phyloP scores from a whole-genome alignment of 2,329 filamentous ascomycete species.

The Diaporthe sp. region DNA sequence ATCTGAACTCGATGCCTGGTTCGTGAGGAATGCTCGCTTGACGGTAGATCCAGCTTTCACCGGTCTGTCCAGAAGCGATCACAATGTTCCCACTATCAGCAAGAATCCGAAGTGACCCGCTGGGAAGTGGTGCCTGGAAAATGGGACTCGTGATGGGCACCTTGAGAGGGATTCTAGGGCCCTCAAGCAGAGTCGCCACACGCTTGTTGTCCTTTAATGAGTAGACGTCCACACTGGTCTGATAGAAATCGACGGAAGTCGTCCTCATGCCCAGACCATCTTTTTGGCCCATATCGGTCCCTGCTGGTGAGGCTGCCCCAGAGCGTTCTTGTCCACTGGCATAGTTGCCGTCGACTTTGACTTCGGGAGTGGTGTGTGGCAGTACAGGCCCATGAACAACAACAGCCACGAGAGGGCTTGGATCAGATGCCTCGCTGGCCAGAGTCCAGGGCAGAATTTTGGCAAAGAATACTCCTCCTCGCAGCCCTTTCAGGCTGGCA shows the following conservation, averaged over 20 bases:
- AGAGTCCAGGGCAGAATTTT: conserved; percentile 83
- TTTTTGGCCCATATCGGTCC: conserved; percentile 49
- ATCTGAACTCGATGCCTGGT: conserved; percentile 64
- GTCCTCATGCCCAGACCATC: conserved; percentile 46
- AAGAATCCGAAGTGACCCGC: conserved; percentile 79
- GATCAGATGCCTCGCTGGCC: conserved; percentile 63
- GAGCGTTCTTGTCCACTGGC: conserved; percentile 47
- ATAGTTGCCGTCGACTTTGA: conserved; percentile 50
- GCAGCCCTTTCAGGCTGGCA: conserved; percentile 79
- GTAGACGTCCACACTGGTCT: conserved; percentile 91
- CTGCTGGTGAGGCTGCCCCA: conserved; percentile 56
- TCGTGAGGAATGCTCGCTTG: conserved; percentile 60
- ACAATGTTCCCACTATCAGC: conserved; percentile 79
- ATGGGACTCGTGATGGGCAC: conserved; percentile 71
- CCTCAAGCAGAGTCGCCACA: conserved; percentile 80
- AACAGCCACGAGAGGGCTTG: conserved; percentile 82
- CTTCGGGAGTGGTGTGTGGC: conserved; percentile 54
- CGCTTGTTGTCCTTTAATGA: conserved; percentile 82
- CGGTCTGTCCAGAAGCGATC: conserved; percentile 84
- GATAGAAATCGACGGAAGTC: conserved; percentile 72
- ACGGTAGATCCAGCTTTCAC: conserved; percentile 86
- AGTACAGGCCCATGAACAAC: conserved; percentile 83
- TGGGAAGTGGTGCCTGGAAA: conserved; percentile 77
- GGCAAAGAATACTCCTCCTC: conserved; percentile 83
- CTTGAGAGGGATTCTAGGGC: conserved; percentile 72